Evolutionary conservation across 305 asterid species (phyloP).

Genomic region (Stenogyne calaminthoides): DNA sequence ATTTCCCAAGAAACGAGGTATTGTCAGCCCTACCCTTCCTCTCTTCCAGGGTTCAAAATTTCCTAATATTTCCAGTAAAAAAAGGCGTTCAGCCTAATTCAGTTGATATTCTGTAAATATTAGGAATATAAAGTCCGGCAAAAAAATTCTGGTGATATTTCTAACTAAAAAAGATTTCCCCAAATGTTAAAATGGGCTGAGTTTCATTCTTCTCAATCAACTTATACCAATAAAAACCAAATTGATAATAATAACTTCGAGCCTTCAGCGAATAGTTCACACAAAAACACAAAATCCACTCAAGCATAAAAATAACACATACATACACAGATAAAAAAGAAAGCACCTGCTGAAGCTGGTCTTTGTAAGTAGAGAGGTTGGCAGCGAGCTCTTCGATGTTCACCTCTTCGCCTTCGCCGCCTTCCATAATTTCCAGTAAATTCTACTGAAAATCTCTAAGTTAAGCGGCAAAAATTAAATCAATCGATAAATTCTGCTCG

Average conservation of each 20-base stretch:
- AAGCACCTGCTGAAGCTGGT: conserved; percentile 87
- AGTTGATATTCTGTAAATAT: not conserved
- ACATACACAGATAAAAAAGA: not conserved
- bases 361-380: conserved; percentile 80
- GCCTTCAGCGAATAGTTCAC: not conserved
- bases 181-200: not conserved
- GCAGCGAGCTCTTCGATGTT: conserved; percentile 81
- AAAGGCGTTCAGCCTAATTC: not conserved
- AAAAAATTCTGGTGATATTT: not conserved
- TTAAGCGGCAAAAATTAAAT: not conserved
- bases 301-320: not conserved
- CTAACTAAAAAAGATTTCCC: conserved; percentile 3
- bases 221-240: not conserved
- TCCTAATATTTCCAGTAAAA: not conserved
- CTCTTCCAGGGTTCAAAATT: not conserved
- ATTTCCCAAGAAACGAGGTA: not conserved
- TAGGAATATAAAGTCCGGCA: not conserved
- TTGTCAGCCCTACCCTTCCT: not conserved
- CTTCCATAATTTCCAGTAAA: conserved; percentile 33
- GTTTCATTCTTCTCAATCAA: conserved; percentile 11
- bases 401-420: conserved; percentile 76
- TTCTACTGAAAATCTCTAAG: not conserved
- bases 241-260: not conserved
- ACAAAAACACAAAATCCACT: not conserved
- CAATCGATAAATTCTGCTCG: not conserved